phyloP scores from a whole-genome alignment of 2,329 filamentous ascomycete species.

The Aspergillus calidoustus region DNA sequence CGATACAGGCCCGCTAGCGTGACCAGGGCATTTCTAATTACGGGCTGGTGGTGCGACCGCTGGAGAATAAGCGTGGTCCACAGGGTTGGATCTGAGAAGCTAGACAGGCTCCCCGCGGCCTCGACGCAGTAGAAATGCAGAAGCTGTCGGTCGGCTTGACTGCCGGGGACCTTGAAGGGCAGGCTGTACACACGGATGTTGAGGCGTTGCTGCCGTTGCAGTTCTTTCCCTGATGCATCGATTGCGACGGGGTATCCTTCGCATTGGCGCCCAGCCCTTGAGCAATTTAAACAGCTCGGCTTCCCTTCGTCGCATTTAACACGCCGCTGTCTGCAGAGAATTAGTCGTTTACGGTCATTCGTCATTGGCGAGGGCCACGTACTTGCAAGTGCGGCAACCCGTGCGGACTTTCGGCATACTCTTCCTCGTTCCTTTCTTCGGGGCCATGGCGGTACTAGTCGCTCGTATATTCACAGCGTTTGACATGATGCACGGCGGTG shows the following conservation, averaged over 20 bases:
- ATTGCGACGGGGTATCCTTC: slow-evolving; percentile 5
- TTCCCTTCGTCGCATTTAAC: slow-evolving; percentile 13
- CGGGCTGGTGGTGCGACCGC: slow-evolving; percentile 27
- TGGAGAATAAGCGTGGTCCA: slow-evolving; percentile 28
- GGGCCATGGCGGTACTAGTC: not conserved
- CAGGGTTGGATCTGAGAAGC: slow-evolving; percentile 26
- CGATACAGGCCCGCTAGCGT: slow-evolving; percentile 27
- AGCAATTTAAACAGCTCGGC: slow-evolving; percentile 5
- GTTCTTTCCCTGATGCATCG: not conserved
- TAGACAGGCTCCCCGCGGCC: slow-evolving; percentile 23
- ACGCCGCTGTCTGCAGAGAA: slow-evolving; percentile 5
- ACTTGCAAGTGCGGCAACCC: slow-evolving; percentile 13
- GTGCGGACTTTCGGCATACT: slow-evolving; percentile 15
- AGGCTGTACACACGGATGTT: slow-evolving; percentile 24
- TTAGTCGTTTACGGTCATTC: not conserved
- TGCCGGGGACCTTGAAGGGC: slow-evolving; percentile 31
- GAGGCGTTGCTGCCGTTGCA: not conserved
- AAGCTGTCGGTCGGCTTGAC: slow-evolving; percentile 29
- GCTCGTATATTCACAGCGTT: slow-evolving; percentile 10
- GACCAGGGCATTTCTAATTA: slow-evolving; percentile 29
- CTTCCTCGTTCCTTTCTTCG: slow-evolving; percentile 7
- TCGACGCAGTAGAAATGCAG: slow-evolving; percentile 30
- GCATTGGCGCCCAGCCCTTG: slow-evolving; percentile 1
- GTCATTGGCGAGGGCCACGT: not conserved
- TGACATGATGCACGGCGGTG: not conserved